Base-by-base conservation (phyloP, 208 protist species). In the Leishmania turanica region DNA sequence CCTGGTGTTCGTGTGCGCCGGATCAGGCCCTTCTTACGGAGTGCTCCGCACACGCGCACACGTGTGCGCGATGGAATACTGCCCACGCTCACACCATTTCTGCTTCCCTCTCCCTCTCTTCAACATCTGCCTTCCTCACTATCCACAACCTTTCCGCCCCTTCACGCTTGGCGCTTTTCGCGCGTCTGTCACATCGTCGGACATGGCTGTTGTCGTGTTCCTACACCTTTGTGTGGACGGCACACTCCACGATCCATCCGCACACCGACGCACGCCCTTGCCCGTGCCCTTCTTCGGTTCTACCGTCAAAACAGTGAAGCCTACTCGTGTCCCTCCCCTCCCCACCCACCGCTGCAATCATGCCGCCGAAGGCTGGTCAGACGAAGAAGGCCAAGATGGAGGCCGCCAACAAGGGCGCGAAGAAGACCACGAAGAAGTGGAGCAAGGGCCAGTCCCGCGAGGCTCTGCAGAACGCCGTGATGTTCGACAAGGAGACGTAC, bases 341-440 rank as follows among this genome's bases (percentile, higher is more conserved):
- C 71, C 31, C 37, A 31, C 71, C 31, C 37, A 31, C 47, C 37
- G 37, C 42, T 42, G 69, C 66, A 37, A 71, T 68, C 76, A 94
- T 94, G 90, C 91, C 91, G 72, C 91, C 91, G 80, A 94, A 94
- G 89, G 82, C 87, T 70, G 91, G 91, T 58, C 89, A 94, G 82
- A 86, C 85, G 47, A 91, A 90, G 87, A 91, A 94, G 83, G 85
- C 88, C 77, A 92, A 92, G 86, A 88, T 90, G 87, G 91, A 92
- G 86, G 91, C 91, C 84, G 91, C 87, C 78, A 77, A 54, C 70
- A 95, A 94, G 86, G 89, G 90, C 72, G 87, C 88, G 65, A 97
- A 97, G 91, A 95, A 96, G 88, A 89, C 92, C 51, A 81, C 94
- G 71, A 98, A 98, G 93, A 98, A 98, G 91, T 98, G 96, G 96